Evolutionary conservation across 2,329 filamentous ascomycete species (phyloP).

Genomic region (Aspergillus flavus): DNA sequence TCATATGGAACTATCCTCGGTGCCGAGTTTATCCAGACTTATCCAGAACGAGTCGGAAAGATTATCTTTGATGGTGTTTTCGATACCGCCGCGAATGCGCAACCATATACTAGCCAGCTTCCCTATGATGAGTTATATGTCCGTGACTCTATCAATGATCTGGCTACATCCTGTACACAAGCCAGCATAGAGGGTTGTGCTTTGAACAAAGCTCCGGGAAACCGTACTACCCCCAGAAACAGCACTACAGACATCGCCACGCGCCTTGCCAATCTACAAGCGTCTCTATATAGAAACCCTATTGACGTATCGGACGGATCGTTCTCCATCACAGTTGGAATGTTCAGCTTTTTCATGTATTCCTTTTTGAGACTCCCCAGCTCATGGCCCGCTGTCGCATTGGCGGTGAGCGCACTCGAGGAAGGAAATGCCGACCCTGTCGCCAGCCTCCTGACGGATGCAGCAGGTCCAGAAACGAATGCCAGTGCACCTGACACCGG

Average conservation of each 20-base stretch:
- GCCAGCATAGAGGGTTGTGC: neutral
- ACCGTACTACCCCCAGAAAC: neutral
- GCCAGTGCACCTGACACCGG: neutral
- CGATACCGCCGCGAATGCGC: conserved; percentile 3
- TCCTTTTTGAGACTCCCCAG: neutral
- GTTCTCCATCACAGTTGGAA: neutral
- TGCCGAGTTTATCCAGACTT: conserved; percentile 12
- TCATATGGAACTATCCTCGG: conserved; percentile 11
- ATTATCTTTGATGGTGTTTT: conserved; percentile 7
- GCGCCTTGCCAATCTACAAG: neutral
- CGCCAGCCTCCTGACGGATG: neutral
- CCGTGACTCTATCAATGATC: conserved; percentile 53
- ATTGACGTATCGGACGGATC: neutral
- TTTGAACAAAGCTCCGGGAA: neutral
- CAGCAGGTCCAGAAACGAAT: neutral
- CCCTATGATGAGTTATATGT: conserved; percentile 9
- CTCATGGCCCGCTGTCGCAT: neutral
- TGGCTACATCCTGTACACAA: conserved; percentile 60
- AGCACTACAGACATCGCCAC: neutral
- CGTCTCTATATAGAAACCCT: neutral
- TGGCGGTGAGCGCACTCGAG: neutral
- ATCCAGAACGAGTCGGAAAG: neutral
- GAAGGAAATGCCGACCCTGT: neutral
- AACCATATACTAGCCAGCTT: conserved; percentile 5
- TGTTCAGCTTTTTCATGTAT: neutral